These are phyloP conservation scores for Gilbertella persicaria DNA, from an alignment of 371 early-diverging fungal species.

Conservation along the genomic window DNA sequence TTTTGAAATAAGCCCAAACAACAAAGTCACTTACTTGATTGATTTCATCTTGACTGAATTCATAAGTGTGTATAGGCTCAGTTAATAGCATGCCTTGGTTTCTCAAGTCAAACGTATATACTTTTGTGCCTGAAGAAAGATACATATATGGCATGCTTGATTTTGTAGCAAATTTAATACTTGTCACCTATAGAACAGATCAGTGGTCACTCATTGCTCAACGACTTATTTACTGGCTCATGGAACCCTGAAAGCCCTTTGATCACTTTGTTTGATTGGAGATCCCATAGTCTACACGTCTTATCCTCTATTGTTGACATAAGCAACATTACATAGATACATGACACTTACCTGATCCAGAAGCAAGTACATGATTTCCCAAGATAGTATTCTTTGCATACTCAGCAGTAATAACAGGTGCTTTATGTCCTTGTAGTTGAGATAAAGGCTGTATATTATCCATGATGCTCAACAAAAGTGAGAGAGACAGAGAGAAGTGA, in stretches of 20 bases:
- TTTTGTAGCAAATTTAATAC: constrained; percentile 40
- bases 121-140: constrained; percentile 41
- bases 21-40: constrained; percentile 29
- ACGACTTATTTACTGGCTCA: constrained; percentile 27
- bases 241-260: constrained; percentile 35
- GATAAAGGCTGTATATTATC: constrained; percentile 14
- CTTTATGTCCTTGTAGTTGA: constrained; percentile 27
- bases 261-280: constrained; percentile 21
- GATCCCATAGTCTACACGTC: constrained; percentile 51
- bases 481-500: too few relatives aligned
- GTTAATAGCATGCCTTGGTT: constrained; percentile 29
- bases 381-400: constrained; percentile 17
- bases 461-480: too few relatives aligned
- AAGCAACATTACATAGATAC: neutral
- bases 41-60: constrained; percentile 47
- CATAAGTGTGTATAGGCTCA: constrained; percentile 26
- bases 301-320: constrained; percentile 34
- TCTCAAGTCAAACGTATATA: constrained; percentile 43
- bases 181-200: constrained; percentile 29
- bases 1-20: neutral
- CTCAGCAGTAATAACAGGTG: constrained; percentile 22
- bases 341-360: constrained; percentile 30
- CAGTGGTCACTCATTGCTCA: neutral
- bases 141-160: constrained; percentile 25
- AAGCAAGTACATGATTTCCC: constrained; percentile 25